A percentile compares a stretch with the other conserved stretches of the same genome.
phyloP scores from a whole-genome alignment of 148 eudicot genomes.

The Rhododendron vialii region DNA sequence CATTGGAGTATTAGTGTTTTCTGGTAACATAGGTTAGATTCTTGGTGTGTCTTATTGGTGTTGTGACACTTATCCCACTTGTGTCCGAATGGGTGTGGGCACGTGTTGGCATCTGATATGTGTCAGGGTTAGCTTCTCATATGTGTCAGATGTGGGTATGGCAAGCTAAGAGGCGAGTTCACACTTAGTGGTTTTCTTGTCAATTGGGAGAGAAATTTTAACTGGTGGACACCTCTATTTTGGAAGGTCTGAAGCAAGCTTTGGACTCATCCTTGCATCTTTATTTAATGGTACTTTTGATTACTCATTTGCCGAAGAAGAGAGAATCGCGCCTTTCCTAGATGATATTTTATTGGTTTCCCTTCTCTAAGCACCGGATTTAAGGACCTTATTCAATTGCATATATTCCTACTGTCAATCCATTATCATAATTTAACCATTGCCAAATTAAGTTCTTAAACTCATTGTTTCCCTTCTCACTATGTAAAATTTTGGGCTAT shows the following conservation, averaged over 20 bases:
- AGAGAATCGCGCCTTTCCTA: not conserved
- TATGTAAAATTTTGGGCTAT: not conserved
- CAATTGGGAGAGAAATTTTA: not conserved
- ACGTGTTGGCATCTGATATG: not conserved
- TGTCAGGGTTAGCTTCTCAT: not conserved
- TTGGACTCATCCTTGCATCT: not conserved
- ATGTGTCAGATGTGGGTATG: not conserved
- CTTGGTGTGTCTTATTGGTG: not conserved
- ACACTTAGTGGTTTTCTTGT: not conserved
- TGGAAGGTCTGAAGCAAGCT: not conserved
- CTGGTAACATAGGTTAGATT: not conserved
- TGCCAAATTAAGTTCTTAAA: not conserved
- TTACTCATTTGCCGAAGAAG: not conserved
- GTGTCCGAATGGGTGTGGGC: not conserved
- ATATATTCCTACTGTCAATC: not conserved
- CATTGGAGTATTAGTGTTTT: not conserved
- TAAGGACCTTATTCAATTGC: not conserved
- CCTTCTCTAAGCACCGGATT: not conserved
- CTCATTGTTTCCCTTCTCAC: not conserved
- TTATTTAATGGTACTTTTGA: not conserved
- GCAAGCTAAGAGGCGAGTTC: not conserved
- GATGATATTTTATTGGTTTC: not conserved
- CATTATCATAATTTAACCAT: not conserved
- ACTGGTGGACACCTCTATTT: not conserved
- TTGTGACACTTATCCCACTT: not conserved